A percentile compares a stretch with the other conserved stretches of the same genome.
These are phyloP conservation scores for Artemisia argyi DNA, from an alignment of 129 eudicot species.

Conservation along the genomic window DNA sequence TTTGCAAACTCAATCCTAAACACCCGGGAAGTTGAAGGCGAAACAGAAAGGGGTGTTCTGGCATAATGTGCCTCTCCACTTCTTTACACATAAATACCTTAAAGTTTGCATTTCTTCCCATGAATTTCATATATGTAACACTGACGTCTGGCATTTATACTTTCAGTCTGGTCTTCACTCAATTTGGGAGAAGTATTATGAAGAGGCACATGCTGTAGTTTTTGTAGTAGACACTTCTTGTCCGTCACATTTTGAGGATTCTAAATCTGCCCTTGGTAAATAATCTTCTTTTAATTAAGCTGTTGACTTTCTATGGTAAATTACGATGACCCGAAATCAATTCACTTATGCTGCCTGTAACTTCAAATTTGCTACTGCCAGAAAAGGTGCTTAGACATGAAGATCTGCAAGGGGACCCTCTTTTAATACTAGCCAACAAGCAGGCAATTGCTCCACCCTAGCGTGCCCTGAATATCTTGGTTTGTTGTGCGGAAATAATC, in stretches of 20 bases:
- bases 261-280: constrained; percentile 91
- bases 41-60: no score
- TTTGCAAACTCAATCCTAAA: no score
- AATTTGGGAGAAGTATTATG: constrained; percentile 98
- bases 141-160: constrained; percentile 30
- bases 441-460: no score
- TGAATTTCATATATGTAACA: constrained; percentile 8
- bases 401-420: constrained; percentile 95
- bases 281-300: background rate
- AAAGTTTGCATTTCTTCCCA: background rate
- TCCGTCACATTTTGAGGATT: constrained; percentile 95
- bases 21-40: no score
- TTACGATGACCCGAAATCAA: no score
- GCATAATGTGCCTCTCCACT: no score
- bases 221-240: constrained; percentile 90
- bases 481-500: no score
- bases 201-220: constrained; percentile 97
- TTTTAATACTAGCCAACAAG: constrained; percentile 90
- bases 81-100: background rate
- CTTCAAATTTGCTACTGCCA: constrained; percentile 42
- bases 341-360: no score
- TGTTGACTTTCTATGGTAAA: constrained; percentile 10
- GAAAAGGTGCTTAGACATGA: constrained; percentile 96
- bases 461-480: no score
- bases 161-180: constrained; percentile 96